Evolutionary conservation across 352 stramenopile genomes (phyloP).

Genomic region (Pythium dissotocum): DNA sequence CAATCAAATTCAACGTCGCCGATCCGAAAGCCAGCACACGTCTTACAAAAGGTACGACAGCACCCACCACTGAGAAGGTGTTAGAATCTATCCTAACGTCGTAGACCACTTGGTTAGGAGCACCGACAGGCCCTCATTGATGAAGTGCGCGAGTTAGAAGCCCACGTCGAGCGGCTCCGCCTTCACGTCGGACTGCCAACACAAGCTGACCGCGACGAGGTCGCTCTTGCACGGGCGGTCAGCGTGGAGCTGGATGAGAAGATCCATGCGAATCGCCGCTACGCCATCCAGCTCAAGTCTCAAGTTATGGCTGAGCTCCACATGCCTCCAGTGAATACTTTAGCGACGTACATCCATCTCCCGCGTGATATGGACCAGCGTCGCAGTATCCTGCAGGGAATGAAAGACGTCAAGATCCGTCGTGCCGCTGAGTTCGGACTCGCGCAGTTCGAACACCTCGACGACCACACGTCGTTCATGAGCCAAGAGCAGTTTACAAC

Average conservation of each 20-base stretch:
- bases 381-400: not conserved
- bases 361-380: not conserved
- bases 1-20: not conserved
- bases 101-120: not conserved
- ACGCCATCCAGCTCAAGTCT: not conserved
- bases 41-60: not conserved
- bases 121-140: conserved; percentile 12
- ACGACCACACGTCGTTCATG: not conserved
- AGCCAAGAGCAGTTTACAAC: not conserved
- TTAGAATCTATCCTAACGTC: not conserved
- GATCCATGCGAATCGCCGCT: conserved; percentile 2
- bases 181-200: conserved; percentile 10
- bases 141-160: conserved; percentile 14
- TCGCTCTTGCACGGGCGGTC: not conserved
- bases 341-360: conserved; percentile 5
- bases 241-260: conserved; percentile 5
- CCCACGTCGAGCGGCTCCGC: conserved; percentile 16
- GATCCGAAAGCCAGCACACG: not conserved
- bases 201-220: not conserved
- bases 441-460: not conserved
- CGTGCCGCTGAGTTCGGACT: not conserved
- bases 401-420: conserved; percentile 1
- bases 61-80: not conserved
- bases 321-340: not conserved
- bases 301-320: not conserved